These are phyloP conservation scores for Craspedostauros australis DNA, from an alignment of 108 stramenopile species.

Conservation along the genomic window DNA sequence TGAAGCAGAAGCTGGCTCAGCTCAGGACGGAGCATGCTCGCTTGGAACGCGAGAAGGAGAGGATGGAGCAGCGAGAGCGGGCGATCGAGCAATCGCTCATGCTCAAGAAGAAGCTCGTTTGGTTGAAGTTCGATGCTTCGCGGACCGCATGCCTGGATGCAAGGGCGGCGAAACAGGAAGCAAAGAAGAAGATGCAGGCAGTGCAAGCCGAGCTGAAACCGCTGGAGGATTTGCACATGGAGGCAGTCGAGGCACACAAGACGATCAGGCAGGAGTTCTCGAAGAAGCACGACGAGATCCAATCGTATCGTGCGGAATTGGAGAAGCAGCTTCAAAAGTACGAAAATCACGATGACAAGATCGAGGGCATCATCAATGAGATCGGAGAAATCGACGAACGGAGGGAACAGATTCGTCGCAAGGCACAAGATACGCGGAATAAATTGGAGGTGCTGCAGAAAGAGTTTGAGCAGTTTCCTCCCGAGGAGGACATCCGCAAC, in stretches of 20 bases:
- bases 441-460: constrained; percentile 31
- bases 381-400: constrained; percentile 34
- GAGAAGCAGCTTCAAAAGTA: constrained; percentile 41
- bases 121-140: constrained; percentile 56
- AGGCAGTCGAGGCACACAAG: constrained; percentile 14
- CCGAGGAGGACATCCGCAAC: constrained; percentile 38
- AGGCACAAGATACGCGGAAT: constrained; percentile 28
- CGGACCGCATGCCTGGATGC: constrained; percentile 27
- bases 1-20: constrained; percentile 34
- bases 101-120: constrained; percentile 53
- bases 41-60: constrained; percentile 58
- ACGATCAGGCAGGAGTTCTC: constrained; percentile 13
- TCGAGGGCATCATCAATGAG: constrained; percentile 41
- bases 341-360: constrained; percentile 43
- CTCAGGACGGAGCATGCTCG: constrained; percentile 45
- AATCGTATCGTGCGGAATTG: constrained; percentile 34
- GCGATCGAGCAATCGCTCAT: constrained; percentile 47
- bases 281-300: constrained; percentile 29
- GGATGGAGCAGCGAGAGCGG: constrained; percentile 59
- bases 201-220: constrained; percentile 32
- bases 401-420: constrained; percentile 28
- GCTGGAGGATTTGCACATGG: constrained; percentile 36
- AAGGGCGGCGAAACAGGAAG: constrained; percentile 38
- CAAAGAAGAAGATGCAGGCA: constrained; percentile 35
- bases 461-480: constrained; percentile 23